Conservation (phyloP, 768 basidiomycete genomes). For the Lyophyllum decastes region DNA sequence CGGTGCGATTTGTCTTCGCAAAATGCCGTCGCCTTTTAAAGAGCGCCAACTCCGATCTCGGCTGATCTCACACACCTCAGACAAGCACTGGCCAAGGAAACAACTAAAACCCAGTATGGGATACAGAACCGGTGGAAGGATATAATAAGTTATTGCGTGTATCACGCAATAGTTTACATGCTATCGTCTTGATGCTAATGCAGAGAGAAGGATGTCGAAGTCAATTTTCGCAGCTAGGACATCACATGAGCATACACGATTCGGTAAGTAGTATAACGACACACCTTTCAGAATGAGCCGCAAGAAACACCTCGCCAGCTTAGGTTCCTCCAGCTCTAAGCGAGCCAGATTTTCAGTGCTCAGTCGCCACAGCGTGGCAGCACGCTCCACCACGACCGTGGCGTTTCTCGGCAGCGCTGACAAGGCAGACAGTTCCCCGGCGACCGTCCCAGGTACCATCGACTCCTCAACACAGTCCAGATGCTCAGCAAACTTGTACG, state of each 20-base stretch:
- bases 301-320: slow-evolving; percentile 64
- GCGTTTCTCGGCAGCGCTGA: slow-evolving; percentile 82
- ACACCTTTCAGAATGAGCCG: slow-evolving; percentile 74
- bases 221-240: slow-evolving; percentile 24
- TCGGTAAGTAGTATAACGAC: slow-evolving; percentile 15
- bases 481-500: slow-evolving; percentile 76
- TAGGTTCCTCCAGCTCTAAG: slow-evolving; percentile 70
- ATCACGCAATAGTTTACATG: too few species aligned
- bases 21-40: too few species aligned
- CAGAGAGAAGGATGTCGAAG: slow-evolving; percentile 22
- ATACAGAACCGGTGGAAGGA: not conserved
- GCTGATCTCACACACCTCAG: too few species aligned
- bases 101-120: not conserved
- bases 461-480: slow-evolving; percentile 75
- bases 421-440: slow-evolving; percentile 88
- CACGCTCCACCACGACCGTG: slow-evolving; percentile 78
- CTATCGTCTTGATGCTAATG: slow-evolving; percentile 20
- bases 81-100: too few species aligned
- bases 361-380: slow-evolving; percentile 82
- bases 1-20: not conserved
- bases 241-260: not conserved
- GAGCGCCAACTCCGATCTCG: too few species aligned
- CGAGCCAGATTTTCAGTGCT: slow-evolving; percentile 54
- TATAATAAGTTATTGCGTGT: not conserved
- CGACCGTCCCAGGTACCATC: slow-evolving; percentile 91